Base-by-base conservation (phyloP, 2,329 filamentous ascomycete species). In the Aspergillus sp. region DNA sequence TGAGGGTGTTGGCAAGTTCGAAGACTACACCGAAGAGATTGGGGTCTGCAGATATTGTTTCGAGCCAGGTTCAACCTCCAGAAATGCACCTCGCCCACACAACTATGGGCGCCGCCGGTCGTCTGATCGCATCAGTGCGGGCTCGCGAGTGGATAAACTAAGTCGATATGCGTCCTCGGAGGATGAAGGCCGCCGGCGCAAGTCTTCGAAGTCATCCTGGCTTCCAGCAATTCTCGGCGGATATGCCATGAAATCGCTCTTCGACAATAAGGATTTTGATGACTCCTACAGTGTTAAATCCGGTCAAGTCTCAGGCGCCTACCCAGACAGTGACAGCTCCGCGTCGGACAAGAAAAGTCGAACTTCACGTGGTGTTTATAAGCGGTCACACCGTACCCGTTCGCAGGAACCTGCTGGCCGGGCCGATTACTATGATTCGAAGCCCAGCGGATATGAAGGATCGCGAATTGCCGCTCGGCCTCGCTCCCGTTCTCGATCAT, bases 11-110 rank as follows among this genome's bases (percentile, higher is more conserved):
- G 81, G 80, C 17, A 82, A 82, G 67, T 88, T 86, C 75, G 86
- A 88, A 70, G 85, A 87, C 67, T 88, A 88, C 65, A 87, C 85
- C 1, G 84, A 88, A 70, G 82, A 83, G 58, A 87, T 87, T 64
- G 86, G 86, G 20, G 82, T 88, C 2, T 88, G 86, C 73, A 85
- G 81, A 61, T 77, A 86, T 64, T 88, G 86, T 68, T 88, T 88
- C 65, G 84, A 87, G 59, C 85, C 85, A 6, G 78, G 80, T 8
- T 82, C 81, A 15, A 80, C 77, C 3, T 79, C 82, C 3, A 69
- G 74, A 58, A 80, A 87, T 67, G 86, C 85, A 0, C 86, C 86
- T 5, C 79, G 86, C 52, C 83, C 82, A 62, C 86, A 88, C 66
- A 75, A 86, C 64, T 84, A 84, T 66, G 72, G 79, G 57, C 66